Conservation (phyloP, 2,329 filamentous ascomycete species). For the Pestalotiopsis sp. region DNA sequence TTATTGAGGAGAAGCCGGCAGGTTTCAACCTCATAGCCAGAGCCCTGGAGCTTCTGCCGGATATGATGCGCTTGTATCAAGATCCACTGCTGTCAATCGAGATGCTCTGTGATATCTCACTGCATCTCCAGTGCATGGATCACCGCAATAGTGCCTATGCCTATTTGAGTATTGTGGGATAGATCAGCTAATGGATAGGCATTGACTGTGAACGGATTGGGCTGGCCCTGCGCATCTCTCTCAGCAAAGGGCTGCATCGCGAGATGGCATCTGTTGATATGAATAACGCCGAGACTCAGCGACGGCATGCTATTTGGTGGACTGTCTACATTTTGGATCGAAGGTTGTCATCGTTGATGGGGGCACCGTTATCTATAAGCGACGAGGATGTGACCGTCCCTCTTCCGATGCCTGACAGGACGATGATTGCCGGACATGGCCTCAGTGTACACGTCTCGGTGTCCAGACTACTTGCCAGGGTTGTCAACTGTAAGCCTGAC, state of each 20-base stretch:
- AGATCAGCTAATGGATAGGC: not conserved
- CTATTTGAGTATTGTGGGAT: not conserved
- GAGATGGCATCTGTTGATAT: not conserved
- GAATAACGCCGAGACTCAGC: not conserved
- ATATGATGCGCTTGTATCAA: not conserved
- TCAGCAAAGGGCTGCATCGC: not conserved
- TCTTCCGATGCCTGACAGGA: not conserved
- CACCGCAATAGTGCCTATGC: not conserved
- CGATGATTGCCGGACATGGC: not conserved
- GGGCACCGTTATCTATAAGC: not conserved
- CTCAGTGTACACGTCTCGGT: not conserved
- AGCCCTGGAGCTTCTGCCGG: not conserved
- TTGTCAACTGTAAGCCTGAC: not conserved
- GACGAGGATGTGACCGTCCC: not conserved
- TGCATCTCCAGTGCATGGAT: not conserved
- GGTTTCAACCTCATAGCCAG: not conserved
- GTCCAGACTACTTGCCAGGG: not conserved
- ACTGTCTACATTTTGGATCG: not conserved
- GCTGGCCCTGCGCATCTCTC: not conserved
- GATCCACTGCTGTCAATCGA: not conserved
- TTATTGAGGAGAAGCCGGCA: not conserved
- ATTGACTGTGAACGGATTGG: not conserved
- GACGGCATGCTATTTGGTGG: not conserved
- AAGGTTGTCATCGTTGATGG: not conserved
- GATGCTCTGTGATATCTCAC: not conserved